phyloP scores from a whole-genome alignment of 768 basidiomycete genomes.

The Dioszegia aurantiaca region DNA sequence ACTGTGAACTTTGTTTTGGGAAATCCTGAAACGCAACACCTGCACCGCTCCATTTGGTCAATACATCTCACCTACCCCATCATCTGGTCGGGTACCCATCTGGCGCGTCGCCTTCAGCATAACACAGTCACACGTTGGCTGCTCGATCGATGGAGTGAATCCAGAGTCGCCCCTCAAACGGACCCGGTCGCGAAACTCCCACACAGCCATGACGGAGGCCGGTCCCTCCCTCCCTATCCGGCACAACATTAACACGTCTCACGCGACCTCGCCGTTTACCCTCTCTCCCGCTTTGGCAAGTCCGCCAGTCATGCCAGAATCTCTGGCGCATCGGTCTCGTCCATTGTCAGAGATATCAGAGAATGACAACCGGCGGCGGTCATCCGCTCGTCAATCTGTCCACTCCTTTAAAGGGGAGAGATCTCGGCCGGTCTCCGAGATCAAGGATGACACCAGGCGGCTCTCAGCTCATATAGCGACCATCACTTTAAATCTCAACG shows the following conservation, averaged over 20 bases:
- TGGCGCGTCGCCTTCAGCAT: no score
- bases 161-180: no score
- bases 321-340: slow-evolving; percentile 4
- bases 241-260: not conserved
- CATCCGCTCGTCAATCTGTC: slow-evolving; percentile 24
- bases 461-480: slow-evolving; percentile 23
- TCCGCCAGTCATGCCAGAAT: slow-evolving; percentile 6
- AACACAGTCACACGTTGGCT: no score
- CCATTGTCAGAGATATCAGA: slow-evolving; percentile 43
- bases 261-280: slow-evolving; percentile 2
- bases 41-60: no score
- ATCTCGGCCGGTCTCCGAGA: slow-evolving; percentile 26
- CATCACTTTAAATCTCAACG: slow-evolving; percentile 40
- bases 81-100: no score
- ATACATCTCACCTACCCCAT: no score
- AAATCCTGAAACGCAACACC: no score
- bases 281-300: not conserved
- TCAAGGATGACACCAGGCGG: slow-evolving; percentile 18
- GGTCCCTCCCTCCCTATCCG: slow-evolving; percentile 8
- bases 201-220: slow-evolving; percentile 16
- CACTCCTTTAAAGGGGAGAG: slow-evolving; percentile 14
- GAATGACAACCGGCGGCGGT: slow-evolving; percentile 28
- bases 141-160: no score
- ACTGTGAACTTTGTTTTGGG: no score
- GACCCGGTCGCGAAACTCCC: not conserved